These are phyloP conservation scores for Mortierella polycephala DNA, from an alignment of 371 early-diverging fungal species.

Conservation along the genomic window DNA sequence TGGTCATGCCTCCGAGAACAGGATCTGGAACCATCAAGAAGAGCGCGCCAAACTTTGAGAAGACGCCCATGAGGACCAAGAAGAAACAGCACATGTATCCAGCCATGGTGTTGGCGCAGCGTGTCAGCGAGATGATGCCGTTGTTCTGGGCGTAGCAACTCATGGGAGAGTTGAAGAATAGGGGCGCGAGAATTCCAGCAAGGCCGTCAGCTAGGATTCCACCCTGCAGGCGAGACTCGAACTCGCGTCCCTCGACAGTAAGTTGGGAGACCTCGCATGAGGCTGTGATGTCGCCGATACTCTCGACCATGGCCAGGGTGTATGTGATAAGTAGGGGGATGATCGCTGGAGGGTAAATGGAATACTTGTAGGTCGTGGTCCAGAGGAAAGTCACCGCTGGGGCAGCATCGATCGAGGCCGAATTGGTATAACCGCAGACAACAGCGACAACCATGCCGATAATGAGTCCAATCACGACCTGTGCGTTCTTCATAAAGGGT, in stretches of 20 bases:
- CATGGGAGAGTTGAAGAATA: conserved; percentile 68
- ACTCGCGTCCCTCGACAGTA: conserved; percentile 69
- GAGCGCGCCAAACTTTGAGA: conserved; percentile 71
- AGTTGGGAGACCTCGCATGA: conserved; percentile 72
- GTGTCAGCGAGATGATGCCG: conserved; percentile 69
- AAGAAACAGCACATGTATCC: conserved; percentile 71
- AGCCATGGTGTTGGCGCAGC: conserved; percentile 71
- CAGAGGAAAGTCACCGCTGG: conserved; percentile 69
- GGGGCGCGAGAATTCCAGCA: conserved; percentile 64
- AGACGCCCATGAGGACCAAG: conserved; percentile 68
- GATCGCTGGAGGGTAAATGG: conserved; percentile 72
- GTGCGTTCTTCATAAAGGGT: conserved; percentile 72
- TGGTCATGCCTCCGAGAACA: conserved; percentile 68
- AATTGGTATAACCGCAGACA: conserved; percentile 67
- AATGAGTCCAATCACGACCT: conserved; percentile 69
- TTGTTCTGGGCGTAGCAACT: conserved; percentile 75
- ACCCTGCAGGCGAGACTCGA: conserved; percentile 70
- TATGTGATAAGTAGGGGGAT: conserved; percentile 71
- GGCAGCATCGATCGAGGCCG: conserved; percentile 59
- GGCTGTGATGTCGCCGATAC: conserved; percentile 73
- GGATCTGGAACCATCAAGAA: conserved; percentile 67
- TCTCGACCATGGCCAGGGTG: conserved; percentile 63
- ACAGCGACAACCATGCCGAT: conserved; percentile 72
- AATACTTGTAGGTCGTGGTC: conserved; percentile 66
- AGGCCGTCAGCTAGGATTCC: conserved; percentile 74